Conservation (phyloP, 2,329 filamentous ascomycete genomes). For the Colletotrichum tanaceti region DNA sequence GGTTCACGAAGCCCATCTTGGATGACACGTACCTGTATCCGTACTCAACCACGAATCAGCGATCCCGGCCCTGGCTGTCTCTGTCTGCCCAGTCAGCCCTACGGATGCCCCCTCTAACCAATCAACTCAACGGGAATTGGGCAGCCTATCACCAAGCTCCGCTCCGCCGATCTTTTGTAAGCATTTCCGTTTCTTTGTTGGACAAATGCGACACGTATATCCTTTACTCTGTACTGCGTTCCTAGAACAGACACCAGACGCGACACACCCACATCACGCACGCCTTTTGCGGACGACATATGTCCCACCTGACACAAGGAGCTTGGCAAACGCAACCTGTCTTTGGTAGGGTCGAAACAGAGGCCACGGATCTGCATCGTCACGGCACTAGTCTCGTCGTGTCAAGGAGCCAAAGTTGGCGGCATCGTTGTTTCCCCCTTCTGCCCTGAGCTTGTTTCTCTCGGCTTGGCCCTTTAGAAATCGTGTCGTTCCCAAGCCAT, state of each 20-base stretch:
- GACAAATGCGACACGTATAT: background rate
- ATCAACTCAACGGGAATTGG: constrained; percentile 33
- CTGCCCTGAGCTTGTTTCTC: constrained; percentile 29
- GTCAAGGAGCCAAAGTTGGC: background rate
- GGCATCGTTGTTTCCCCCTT: constrained; percentile 15
- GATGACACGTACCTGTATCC: constrained; percentile 38
- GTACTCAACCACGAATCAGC: constrained; percentile 27
- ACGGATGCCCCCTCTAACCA: constrained; percentile 20
- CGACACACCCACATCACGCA: background rate
- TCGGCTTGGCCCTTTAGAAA: constrained; percentile 5
- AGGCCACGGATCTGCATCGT: constrained; percentile 37
- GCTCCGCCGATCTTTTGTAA: constrained; percentile 22
- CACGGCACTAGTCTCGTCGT: constrained; percentile 9
- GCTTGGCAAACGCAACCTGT: background rate
- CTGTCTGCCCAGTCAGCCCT: constrained; percentile 37
- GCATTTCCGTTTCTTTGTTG: constrained; percentile 19
- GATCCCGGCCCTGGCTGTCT: constrained; percentile 19
- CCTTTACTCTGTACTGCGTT: too few species aligned
- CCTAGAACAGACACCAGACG: background rate
- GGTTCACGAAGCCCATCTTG: constrained; percentile 27
- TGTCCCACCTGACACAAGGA: constrained; percentile 15
- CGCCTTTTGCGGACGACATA: background rate
- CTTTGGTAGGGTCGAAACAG: background rate
- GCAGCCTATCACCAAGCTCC: constrained; percentile 40
- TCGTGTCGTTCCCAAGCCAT: constrained; percentile 1